Conservation (phyloP, 108 stramenopile species). For the Pseudonitzschia delicatissima region DNA sequence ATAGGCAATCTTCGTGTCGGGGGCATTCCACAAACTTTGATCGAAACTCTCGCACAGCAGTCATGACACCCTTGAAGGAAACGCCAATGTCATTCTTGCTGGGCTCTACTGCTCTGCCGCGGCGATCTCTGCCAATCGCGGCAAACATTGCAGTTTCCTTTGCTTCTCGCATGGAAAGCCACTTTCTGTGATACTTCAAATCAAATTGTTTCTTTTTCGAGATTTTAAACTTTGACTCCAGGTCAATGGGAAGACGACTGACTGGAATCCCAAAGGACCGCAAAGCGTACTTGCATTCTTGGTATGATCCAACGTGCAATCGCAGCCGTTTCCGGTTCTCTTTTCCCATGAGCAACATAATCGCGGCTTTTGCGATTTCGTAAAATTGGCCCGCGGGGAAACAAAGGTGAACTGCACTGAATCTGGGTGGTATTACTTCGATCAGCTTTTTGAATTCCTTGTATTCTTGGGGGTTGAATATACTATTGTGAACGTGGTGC, state of each 20-base stretch:
- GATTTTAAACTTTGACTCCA: no score
- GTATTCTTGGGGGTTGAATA: background rate
- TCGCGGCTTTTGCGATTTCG: background rate
- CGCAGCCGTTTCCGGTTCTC: constrained; percentile 8
- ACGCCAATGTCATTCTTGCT: background rate
- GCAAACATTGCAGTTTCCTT: constrained; percentile 6
- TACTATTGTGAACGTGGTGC: background rate
- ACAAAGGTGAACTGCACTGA: constrained; percentile 6
- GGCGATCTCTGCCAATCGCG: background rate
- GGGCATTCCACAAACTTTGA: constrained; percentile 9
- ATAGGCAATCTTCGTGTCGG: constrained; percentile 17
- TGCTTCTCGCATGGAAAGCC: background rate
- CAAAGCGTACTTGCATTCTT: constrained; percentile 29
- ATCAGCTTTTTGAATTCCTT: background rate
- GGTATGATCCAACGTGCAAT: constrained; percentile 20
- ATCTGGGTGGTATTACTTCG: background rate
- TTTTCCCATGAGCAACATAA: background rate
- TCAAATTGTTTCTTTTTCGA: background rate
- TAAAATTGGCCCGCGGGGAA: background rate
- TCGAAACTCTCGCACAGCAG: background rate
- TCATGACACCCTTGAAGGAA: background rate
- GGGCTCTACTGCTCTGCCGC: no score
- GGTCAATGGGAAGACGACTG: constrained; percentile 11
- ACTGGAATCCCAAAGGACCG: constrained; percentile 24
- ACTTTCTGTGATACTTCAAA: background rate